Conservation (phyloP, 371 early-diverging fungal species). For the Nematocida sp. region DNA sequence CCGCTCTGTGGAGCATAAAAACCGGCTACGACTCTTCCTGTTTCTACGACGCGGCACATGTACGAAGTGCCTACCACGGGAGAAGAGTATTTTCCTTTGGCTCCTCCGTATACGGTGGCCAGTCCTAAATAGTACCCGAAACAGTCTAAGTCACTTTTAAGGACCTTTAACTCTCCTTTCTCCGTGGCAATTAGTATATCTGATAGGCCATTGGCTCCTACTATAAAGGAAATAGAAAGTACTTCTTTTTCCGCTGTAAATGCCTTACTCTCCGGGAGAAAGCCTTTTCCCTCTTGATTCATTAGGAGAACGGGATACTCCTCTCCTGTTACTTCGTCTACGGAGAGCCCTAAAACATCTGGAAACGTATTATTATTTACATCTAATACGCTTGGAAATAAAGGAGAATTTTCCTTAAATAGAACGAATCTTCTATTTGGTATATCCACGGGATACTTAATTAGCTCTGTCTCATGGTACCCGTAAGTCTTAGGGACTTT, state of each 20-base stretch:
- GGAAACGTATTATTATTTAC: conserved; percentile 48
- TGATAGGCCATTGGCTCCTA: conserved; percentile 10
- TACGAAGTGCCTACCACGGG: conserved; percentile 55
- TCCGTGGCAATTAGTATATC: conserved; percentile 23
- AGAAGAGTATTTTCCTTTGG: neutral
- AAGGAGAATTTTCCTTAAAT: conserved; percentile 1
- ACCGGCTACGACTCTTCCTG: conserved; percentile 33
- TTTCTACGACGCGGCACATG: conserved; percentile 56
- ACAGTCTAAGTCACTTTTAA: conserved; percentile 39
- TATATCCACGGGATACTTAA: neutral
- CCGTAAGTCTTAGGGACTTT: neutral
- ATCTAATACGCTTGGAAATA: conserved; percentile 44
- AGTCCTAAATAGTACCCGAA: conserved; percentile 59
- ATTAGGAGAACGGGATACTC: conserved; percentile 10
- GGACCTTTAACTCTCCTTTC: conserved; percentile 9
- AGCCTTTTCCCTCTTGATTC: conserved; percentile 23
- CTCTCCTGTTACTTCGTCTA: neutral
- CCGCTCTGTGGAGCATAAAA: conserved; percentile 51
- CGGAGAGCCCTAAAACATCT: conserved; percentile 9
- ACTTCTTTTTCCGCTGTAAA: neutral
- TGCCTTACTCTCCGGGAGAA: neutral
- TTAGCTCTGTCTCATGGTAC: neutral
- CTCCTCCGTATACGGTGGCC: conserved; percentile 25
- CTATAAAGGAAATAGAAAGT: neutral
- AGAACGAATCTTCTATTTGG: conserved; percentile 17